These are phyloP conservation scores for Zygotorulaspora danielsina DNA, from an alignment of 805 yeast species.

Conservation along the genomic window DNA sequence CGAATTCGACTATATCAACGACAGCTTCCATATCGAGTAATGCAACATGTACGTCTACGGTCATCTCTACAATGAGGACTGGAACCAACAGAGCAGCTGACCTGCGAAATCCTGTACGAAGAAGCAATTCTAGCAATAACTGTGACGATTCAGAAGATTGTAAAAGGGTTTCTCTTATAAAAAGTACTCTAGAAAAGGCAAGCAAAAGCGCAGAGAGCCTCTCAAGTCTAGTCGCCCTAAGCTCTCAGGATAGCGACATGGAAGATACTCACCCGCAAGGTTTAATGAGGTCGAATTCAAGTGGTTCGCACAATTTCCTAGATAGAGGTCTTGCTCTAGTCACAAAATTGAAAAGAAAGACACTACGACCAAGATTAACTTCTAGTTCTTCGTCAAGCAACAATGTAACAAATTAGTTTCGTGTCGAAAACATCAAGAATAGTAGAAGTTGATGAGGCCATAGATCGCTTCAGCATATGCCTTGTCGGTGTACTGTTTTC, in stretches of 20 bases:
- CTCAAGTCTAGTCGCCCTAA: neutral
- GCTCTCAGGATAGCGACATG: neutral
- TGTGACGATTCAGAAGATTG: neutral
- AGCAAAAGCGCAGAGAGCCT: conserved; percentile 1
- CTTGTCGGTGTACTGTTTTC: no score
- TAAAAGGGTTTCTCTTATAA: neutral
- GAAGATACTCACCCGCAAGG: neutral
- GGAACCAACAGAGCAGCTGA: neutral
- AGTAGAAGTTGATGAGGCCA: conserved; percentile 2
- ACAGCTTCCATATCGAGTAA: neutral
- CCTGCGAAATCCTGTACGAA: neutral
- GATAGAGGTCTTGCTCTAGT: conserved; percentile 12
- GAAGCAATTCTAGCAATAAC: neutral
- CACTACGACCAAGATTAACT: conserved; percentile 7
- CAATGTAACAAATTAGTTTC: conserved; percentile 3
- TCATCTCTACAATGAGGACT: neutral
- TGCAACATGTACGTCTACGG: neutral
- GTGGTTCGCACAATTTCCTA: conserved; percentile 10
- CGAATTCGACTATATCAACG: conserved; percentile 5
- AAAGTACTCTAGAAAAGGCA: neutral
- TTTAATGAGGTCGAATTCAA: neutral
- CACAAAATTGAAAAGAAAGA: conserved; percentile 9
- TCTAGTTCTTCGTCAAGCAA: conserved; percentile 7
- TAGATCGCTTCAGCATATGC: no score
- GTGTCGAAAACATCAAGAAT: conserved; percentile 4